A percentile compares a stretch with the other conserved stretches of the same genome.
phyloP scores from a whole-genome alignment of 225 moss, liverwort and hornwort species.

The Marchantia paleacea region DNA sequence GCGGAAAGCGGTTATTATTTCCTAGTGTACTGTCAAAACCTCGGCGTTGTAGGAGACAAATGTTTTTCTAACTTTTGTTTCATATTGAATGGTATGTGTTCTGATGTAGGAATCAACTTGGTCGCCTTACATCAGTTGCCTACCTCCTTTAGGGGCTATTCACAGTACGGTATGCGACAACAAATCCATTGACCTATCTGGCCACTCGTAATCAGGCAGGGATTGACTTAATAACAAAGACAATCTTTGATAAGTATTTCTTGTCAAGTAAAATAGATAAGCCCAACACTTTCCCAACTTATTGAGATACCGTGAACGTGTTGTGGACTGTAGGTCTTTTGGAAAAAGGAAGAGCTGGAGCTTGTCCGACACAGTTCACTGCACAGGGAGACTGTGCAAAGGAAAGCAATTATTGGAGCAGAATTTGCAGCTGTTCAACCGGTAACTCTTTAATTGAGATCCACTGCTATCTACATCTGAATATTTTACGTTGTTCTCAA shows the following conservation, averaged over 20 bases:
- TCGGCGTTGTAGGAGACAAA: not conserved
- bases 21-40: not conserved
- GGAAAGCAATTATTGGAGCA: conserved; percentile 67
- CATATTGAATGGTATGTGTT: not conserved
- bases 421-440: conserved; percentile 80
- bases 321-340: conserved; percentile 58
- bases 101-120: conserved; percentile 69
- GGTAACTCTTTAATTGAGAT: conserved; percentile 35
- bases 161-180: conserved; percentile 68
- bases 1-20: not conserved
- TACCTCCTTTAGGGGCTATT: conserved; percentile 61
- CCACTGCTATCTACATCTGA: not conserved
- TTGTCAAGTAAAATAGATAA: no score
- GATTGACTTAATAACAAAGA: no score
- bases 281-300: not conserved
- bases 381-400: conserved; percentile 73
- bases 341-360: conserved; percentile 91
- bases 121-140: conserved; percentile 88
- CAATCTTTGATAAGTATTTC: not conserved
- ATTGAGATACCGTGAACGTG: no score
- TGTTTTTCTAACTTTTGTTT: not conserved
- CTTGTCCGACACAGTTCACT: conserved; percentile 78
- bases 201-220: not conserved
- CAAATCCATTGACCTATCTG: not conserved
- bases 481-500: not conserved